Base-by-base conservation (phyloP, 768 basidiomycete genomes). In the Suillus occidentalis region DNA sequence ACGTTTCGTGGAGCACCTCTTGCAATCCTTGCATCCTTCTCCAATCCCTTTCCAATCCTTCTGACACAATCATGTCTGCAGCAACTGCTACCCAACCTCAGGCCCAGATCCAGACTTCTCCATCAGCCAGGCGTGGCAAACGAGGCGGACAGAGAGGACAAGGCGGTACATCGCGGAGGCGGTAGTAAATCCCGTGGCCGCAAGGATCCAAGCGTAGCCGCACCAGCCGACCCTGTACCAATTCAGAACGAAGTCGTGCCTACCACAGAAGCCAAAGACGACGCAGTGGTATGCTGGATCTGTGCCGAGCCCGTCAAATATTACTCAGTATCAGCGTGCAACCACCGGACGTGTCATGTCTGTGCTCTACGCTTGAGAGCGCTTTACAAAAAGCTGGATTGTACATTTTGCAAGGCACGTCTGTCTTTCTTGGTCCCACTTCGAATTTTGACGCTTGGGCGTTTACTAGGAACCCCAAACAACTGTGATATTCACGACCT, bases 221-320 rank as follows among this genome's bases (percentile, higher is more conserved):
- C 55, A 47, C 43, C 57, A 56, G 13, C 16, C 22, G 6, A 39
- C 60, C 36, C 10, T 53, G 18, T 43, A 16, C 56, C 63, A 18
- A 39, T 59, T 25, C 52, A 66, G 10, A 65, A 63, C 3, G 62
- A 62, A 5, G 62, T 60, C 36, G 50, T 63, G 6, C 42, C 65
- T 6, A 53, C 64, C 4, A 45, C 61, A 5, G 68, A 63, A 14
- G 49, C 47, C 6, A 6, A n/a, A 4, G 76, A 79, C 14, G 84
- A 87, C 20, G 72, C 68, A 36, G 76, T 75, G 59, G 75, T 89
- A 13, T 98, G 97, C 78, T 97, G 89, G 86, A 98, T 98, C 76
- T 97, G 97, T 72, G 95, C 95, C 1, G 95, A 98, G 71, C 89
- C 90, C 5, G 89, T 97, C 77, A 95, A 91, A 72, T 97, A 94